Conservation (phyloP, 176 grass and related monocot species). For the Carex myosuroides region DNA sequence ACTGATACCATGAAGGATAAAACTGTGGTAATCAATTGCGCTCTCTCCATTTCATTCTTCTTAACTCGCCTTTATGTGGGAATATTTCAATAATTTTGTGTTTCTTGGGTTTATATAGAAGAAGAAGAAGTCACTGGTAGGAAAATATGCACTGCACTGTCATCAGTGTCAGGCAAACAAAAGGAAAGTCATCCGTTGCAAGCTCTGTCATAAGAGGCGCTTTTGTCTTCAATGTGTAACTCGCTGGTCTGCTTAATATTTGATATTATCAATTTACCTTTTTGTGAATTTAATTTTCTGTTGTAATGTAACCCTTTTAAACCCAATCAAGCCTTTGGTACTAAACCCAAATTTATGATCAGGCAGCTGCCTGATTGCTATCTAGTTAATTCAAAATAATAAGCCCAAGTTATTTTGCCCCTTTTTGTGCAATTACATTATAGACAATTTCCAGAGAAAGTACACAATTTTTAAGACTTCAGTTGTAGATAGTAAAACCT, state of each 20-base stretch:
- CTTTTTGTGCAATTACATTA: background rate
- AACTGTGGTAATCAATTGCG: slow-evolving; percentile 1
- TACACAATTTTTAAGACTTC: background rate
- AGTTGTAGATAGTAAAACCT: background rate
- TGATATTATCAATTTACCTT: background rate
- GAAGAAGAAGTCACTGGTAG: slow-evolving; percentile 25
- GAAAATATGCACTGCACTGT: slow-evolving; percentile 46
- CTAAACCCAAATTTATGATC: background rate
- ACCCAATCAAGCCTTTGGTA: background rate
- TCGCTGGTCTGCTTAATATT: slow-evolving; percentile 34
- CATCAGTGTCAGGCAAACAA: slow-evolving; percentile 72
- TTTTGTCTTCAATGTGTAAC: slow-evolving; percentile 49
- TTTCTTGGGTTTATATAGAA: slow-evolving; percentile 16
- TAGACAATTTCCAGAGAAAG: background rate
- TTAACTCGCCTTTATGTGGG: background rate
- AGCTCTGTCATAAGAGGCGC: slow-evolving; percentile 39
- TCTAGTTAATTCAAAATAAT: background rate
- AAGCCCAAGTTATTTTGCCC: background rate
- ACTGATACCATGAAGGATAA: background rate
- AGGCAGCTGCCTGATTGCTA: background rate
- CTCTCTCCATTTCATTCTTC: background rate
- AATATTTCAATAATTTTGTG: background rate
- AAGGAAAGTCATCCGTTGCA: slow-evolving; percentile 40
- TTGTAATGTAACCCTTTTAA: background rate
- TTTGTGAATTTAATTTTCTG: background rate